Evolutionary conservation across 805 yeast species (phyloP), one percentile per base, ranked within the genome.

Genomic region (Wickerhamomyces tratensis): DNA sequence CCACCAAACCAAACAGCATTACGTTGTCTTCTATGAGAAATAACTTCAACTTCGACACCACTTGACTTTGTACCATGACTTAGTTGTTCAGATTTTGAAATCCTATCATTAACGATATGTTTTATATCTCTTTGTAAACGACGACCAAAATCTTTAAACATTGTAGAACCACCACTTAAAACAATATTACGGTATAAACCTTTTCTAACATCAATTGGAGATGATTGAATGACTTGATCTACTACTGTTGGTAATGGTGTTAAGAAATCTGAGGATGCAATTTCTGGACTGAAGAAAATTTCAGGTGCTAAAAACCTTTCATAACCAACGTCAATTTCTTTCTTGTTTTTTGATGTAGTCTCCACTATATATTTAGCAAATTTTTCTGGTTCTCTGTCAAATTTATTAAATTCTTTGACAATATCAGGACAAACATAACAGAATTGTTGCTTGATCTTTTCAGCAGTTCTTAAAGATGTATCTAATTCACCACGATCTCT

Each of bases 1-100:
- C 99, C 99, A 54, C 99, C 99, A 61, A 91, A 93, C 99, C 99
- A 93, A 45, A 93, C 99, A 4, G 99, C 99, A 58, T 93, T 87
- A 63, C 96, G 78, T 70, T 93, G 99, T 67, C 93, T 85, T 71
- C 91, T 88, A 69, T 93, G 99, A 29, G 95, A 79, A 51, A 93
- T 89, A 47, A 93, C 99, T 67, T 86, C 94, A 43, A 93, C 99
- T 44, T 88, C 95, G 41, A 93, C 94, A 62, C 99, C 99, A 30
- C 94, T 83, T 26, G 94, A 81, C 59, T 79, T 84, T 13, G 78
- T 69, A 35, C 80, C 80, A 41, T 50, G 47, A 54, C 88, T 78
- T 46, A 81, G 68, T 54, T 71, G 69, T 66, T 93, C 98, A 60
- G 89, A 82, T 46, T 73, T 72, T 42, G 80, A 78, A 47, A 93